These are phyloP conservation scores for Candida montana DNA, from an alignment of 805 yeast genomes.

Conservation along the genomic window DNA sequence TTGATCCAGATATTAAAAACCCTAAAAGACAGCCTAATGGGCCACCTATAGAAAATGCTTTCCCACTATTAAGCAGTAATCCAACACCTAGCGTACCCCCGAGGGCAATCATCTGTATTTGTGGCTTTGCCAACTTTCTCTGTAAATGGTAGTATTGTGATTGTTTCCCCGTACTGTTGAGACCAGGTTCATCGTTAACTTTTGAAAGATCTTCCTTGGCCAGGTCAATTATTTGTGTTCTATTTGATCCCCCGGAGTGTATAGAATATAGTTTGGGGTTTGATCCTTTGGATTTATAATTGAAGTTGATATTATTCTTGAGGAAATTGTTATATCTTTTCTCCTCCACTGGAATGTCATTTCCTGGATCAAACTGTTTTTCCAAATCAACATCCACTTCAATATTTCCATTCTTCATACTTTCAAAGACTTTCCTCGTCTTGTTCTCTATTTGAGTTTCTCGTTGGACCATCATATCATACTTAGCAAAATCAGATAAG, in stretches of 20 bases:
- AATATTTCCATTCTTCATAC: constrained; percentile 15
- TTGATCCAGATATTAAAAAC: constrained; percentile 54
- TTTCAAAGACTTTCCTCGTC: constrained; percentile 16
- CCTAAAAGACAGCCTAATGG: constrained; percentile 74
- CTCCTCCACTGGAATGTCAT: constrained; percentile 7
- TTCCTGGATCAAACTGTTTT: constrained; percentile 22
- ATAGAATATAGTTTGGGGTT: neutral
- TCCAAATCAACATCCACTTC: constrained; percentile 21
- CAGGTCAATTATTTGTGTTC: constrained; percentile 23
- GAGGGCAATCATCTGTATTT: constrained; percentile 70
- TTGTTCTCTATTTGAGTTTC: constrained; percentile 29
- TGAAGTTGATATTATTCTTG: neutral
- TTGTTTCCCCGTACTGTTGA: neutral
- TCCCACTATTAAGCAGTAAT: constrained; percentile 61
- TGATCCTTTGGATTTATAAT: neutral
- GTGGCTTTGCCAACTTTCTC: constrained; percentile 57
- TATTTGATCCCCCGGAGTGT: constrained; percentile 11
- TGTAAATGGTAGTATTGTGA: constrained; percentile 32
- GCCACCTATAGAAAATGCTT: constrained; percentile 68
- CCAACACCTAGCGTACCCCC: constrained; percentile 83
- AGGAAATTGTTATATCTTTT: neutral
- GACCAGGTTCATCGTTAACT: constrained; percentile 3
- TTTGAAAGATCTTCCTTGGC: constrained; percentile 12
- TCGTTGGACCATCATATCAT: constrained; percentile 29
- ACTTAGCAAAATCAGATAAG: constrained; percentile 28